Conservation (phyloP, 805 yeast genomes). For the Candida nemodendra region DNA sequence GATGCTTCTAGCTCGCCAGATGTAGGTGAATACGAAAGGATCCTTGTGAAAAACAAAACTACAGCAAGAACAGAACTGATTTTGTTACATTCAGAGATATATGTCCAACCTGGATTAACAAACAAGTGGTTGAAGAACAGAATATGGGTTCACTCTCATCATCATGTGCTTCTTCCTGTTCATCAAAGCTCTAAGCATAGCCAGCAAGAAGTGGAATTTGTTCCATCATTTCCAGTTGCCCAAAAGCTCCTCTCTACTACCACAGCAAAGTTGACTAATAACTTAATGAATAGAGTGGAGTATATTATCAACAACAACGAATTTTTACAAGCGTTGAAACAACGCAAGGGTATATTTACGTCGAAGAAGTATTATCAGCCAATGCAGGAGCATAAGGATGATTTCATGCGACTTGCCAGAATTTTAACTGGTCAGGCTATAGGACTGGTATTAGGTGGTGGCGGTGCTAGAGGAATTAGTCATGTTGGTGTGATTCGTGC, state of each 20-base stretch:
- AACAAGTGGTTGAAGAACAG: constrained; percentile 80
- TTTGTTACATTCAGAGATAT: constrained; percentile 77
- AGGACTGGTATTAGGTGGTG: constrained; percentile 94
- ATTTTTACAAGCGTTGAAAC: constrained; percentile 28
- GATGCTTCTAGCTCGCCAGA: constrained; percentile 73
- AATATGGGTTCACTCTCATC: constrained; percentile 90
- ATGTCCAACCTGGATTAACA: constrained; percentile 83
- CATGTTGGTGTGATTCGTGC: constrained; percentile 93
- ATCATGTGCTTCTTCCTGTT: constrained; percentile 73
- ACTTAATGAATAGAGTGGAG: constrained; percentile 29
- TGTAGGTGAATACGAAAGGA: constrained; percentile 82
- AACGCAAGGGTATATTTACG: constrained; percentile 24
- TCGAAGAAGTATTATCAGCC: constrained; percentile 31
- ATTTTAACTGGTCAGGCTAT: constrained; percentile 89
- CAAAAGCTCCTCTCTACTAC: constrained; percentile 20
- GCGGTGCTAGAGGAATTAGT: constrained; percentile 94
- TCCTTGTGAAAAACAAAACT: constrained; percentile 71
- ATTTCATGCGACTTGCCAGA: constrained; percentile 86
- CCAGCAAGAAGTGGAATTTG: constrained; percentile 18
- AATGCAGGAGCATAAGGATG: constrained; percentile 68
- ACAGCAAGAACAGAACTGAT: constrained; percentile 87
- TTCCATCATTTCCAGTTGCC: constrained; percentile 5
- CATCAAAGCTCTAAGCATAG: constrained; percentile 7
- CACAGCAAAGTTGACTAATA: constrained; percentile 26
- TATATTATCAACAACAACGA: constrained; percentile 28